Conservation (phyloP, 2,329 filamentous ascomycete species). For the Sclerotinia sclerotiorum region DNA sequence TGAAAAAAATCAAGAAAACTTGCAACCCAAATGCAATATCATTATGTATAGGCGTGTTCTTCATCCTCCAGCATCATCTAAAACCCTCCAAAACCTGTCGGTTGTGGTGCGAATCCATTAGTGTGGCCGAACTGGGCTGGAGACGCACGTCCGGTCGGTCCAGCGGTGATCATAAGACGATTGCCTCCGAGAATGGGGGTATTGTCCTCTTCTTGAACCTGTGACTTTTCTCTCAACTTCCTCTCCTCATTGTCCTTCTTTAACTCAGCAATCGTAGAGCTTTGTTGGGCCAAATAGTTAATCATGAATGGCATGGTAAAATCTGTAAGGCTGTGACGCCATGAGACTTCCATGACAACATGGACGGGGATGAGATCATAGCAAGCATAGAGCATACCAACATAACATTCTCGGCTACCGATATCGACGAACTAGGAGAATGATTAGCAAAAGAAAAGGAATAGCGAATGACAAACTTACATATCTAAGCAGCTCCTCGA, state of each 20-base stretch:
- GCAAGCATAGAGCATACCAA: slow-evolving; percentile 99
- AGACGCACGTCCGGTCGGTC: slow-evolving; percentile 57
- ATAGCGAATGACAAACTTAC: slow-evolving; percentile 62
- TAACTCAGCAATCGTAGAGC: slow-evolving; percentile 75
- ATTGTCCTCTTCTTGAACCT: slow-evolving; percentile 86
- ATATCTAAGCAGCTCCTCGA: slow-evolving; percentile 94
- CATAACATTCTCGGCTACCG: slow-evolving; percentile 97
- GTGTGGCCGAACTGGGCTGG: slow-evolving; percentile 70
- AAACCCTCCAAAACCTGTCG: slow-evolving; percentile 70
- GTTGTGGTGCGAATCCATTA: slow-evolving; percentile 87
- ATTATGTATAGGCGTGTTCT: slow-evolving; percentile 38
- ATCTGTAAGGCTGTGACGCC: slow-evolving; percentile 90
- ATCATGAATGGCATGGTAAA: slow-evolving; percentile 99
- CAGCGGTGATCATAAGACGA: slow-evolving; percentile 94
- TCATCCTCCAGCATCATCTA: slow-evolving; percentile 39
- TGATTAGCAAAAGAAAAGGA: slow-evolving; percentile 34
- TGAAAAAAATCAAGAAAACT: slow-evolving; percentile 32
- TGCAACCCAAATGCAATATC: slow-evolving; percentile 36
- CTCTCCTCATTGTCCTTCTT: slow-evolving; percentile 97
- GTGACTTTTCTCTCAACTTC: slow-evolving; percentile 69
- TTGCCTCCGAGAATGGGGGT: slow-evolving; percentile 88
- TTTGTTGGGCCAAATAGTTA: slow-evolving; percentile 92
- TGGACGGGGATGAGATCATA: slow-evolving; percentile 95
- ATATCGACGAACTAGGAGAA: slow-evolving; percentile 87
- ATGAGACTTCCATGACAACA: slow-evolving; percentile 91